Conservation (phyloP, 1,284 basidiomycete species). For the Trametes sp. region DNA sequence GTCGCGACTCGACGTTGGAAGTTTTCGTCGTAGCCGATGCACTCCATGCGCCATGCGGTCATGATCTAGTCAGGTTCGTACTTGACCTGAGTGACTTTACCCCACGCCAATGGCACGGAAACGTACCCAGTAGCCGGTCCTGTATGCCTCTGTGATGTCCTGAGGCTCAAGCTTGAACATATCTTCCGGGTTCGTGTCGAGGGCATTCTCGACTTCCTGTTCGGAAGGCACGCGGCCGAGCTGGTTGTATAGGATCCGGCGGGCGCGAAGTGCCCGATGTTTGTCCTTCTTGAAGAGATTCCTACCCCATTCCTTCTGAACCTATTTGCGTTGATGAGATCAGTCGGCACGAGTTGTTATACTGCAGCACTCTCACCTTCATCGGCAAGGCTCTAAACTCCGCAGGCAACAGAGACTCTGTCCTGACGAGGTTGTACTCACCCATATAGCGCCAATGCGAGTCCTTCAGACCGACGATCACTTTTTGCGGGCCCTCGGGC, state of each 20-base stretch:
- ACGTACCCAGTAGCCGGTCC: slow-evolving; percentile 26
- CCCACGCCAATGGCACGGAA: background rate
- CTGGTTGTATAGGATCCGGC: slow-evolving; percentile 13
- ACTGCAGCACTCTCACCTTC: too few relatives aligned
- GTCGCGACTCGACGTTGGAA: slow-evolving; percentile 31
- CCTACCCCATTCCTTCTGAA: background rate
- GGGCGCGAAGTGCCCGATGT: slow-evolving; percentile 12
- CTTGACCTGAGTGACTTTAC: too few relatives aligned
- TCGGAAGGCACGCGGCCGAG: slow-evolving; percentile 19
- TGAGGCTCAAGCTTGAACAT: background rate
- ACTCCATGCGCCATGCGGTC: slow-evolving; percentile 26
- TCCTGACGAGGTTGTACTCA: slow-evolving; percentile 19
- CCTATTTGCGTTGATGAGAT: background rate
- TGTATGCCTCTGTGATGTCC: slow-evolving; percentile 26
- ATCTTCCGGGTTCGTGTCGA: background rate
- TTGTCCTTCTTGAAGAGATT: background rate
- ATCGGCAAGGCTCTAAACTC: slow-evolving; percentile 29
- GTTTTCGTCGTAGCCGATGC: slow-evolving; percentile 32
- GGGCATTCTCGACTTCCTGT: slow-evolving; percentile 2
- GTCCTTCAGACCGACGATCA: slow-evolving; percentile 22
- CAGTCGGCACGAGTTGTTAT: too few relatives aligned
- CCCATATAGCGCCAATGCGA: slow-evolving; percentile 29
- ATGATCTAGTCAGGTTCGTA: slow-evolving; percentile 16
- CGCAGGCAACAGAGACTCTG: slow-evolving; percentile 15
- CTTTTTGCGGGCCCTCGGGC: slow-evolving; percentile 13